Evolutionary conservation across 352 stramenopile genomes (phyloP).

Genomic region (Pelagophyceae sp.): DNA sequence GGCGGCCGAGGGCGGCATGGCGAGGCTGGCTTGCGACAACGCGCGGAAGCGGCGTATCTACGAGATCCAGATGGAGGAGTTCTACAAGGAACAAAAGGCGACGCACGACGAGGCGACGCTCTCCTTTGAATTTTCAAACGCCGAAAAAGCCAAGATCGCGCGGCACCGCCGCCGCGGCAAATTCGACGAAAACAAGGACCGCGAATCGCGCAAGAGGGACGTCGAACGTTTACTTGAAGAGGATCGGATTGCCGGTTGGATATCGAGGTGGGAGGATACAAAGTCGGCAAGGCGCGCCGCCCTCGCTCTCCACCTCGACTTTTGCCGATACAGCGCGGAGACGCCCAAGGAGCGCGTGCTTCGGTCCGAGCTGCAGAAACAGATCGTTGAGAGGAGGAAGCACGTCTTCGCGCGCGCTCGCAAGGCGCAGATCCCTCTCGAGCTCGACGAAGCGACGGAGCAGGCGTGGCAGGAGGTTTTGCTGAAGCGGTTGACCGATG

Average conservation of each 20-base stretch:
- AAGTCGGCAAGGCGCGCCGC: background rate
- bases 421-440: background rate
- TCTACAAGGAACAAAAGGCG: background rate
- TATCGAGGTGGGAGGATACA: background rate
- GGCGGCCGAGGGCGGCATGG: background rate
- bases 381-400: background rate
- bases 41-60: background rate
- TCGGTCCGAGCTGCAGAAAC: background rate
- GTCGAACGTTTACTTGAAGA: background rate
- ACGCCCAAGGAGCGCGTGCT: background rate
- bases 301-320: background rate
- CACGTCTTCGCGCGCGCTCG: background rate
- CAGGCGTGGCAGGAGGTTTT: background rate
- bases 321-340: background rate
- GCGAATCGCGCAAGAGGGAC: background rate
- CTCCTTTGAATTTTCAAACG: background rate
- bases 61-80: background rate
- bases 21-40: background rate
- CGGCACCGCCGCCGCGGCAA: background rate
- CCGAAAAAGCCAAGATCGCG: conserved; percentile 10
- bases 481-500: conserved; percentile 1
- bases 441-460: background rate
- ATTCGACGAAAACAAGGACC: background rate
- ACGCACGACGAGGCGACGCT: background rate
- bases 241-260: background rate